These are phyloP conservation scores for Blastobotrys chiropterorum DNA, from an alignment of 805 yeast genomes.

Conservation along the genomic window DNA sequence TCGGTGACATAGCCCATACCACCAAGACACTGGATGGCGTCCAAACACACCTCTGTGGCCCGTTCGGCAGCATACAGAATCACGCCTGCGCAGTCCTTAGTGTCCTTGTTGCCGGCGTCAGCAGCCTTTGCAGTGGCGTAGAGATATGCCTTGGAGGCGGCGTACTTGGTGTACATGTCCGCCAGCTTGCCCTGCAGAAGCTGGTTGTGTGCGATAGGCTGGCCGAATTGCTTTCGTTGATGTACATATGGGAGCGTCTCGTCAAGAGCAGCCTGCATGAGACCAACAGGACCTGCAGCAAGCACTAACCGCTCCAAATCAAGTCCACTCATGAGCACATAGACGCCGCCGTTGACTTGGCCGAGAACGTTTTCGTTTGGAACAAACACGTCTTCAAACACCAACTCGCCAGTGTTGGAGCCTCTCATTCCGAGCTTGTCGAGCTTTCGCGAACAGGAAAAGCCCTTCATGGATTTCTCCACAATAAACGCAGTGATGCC, in stretches of 20 bases:
- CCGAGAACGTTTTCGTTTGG: constrained; percentile 30
- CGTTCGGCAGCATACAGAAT: constrained; percentile 31
- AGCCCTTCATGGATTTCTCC: constrained; percentile 27
- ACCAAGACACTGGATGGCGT: constrained; percentile 30
- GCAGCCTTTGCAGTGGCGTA: constrained; percentile 25
- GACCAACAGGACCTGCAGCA: constrained; percentile 29
- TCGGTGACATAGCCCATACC: constrained; percentile 32
- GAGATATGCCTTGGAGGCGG: constrained; percentile 27
- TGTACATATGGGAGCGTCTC: constrained; percentile 30
- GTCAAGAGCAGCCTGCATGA: constrained; percentile 29
- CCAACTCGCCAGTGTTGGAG: constrained; percentile 30
- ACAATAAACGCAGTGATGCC: constrained; percentile 30
- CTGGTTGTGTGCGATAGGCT: constrained; percentile 29
- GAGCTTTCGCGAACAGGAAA: constrained; percentile 27
- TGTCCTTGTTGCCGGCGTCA: constrained; percentile 23
- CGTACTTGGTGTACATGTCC: constrained; percentile 30
- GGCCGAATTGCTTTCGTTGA: constrained; percentile 28
- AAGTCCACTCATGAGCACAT: constrained; percentile 29
- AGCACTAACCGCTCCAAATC: constrained; percentile 29
- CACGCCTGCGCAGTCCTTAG: constrained; percentile 31
- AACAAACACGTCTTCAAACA: constrained; percentile 29
- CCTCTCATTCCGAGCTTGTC: constrained; percentile 33
- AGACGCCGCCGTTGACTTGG: constrained; percentile 26
- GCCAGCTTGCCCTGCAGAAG: constrained; percentile 30
- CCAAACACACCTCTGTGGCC: constrained; percentile 29